These are phyloP conservation scores for Lecanicillium sp. DNA, from an alignment of 2,329 filamentous ascomycete species.

Conservation along the genomic window DNA sequence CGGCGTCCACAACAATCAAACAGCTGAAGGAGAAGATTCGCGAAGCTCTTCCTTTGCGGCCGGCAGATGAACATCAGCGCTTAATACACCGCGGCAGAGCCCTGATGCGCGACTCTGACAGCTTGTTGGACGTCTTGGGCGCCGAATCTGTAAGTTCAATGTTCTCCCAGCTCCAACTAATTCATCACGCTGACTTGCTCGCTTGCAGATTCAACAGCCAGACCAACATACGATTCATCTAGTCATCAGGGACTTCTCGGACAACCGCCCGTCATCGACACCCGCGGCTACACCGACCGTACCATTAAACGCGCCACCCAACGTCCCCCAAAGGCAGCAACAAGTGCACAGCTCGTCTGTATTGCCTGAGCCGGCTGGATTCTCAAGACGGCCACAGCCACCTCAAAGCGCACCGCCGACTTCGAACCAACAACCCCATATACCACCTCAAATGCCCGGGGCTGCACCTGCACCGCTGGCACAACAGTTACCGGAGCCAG, in stretches of 20 bases:
- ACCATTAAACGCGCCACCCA: constrained; percentile 5
- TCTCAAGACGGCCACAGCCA: not conserved
- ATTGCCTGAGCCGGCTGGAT: constrained; percentile 1
- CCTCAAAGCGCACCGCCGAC: constrained; percentile 14
- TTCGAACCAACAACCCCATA: constrained; percentile 12
- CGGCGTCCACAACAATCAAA: constrained; percentile 43
- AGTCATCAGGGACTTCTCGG: constrained; percentile 34
- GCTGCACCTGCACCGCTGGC: constrained; percentile 7
- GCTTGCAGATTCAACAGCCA: constrained; percentile 30
- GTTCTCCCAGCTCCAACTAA: no score
- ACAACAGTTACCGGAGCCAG: constrained; percentile 11
- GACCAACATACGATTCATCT: constrained; percentile 47
- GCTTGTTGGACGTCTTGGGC: constrained; percentile 49
- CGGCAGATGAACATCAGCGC: constrained; percentile 47
- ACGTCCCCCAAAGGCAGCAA: not conserved
- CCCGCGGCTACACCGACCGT: constrained; percentile 16
- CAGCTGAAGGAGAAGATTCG: constrained; percentile 53
- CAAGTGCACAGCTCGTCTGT: not conserved
- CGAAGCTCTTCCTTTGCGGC: constrained; percentile 39
- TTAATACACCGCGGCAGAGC: constrained; percentile 54
- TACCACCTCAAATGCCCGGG: constrained; percentile 6
- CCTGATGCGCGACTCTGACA: constrained; percentile 45
- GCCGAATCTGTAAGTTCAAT: constrained; percentile 37
- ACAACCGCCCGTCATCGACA: constrained; percentile 14
- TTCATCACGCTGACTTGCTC: constrained; percentile 3